phyloP scores from a whole-genome alignment of 805 yeast species.

The Barnettozyma vustinii region DNA sequence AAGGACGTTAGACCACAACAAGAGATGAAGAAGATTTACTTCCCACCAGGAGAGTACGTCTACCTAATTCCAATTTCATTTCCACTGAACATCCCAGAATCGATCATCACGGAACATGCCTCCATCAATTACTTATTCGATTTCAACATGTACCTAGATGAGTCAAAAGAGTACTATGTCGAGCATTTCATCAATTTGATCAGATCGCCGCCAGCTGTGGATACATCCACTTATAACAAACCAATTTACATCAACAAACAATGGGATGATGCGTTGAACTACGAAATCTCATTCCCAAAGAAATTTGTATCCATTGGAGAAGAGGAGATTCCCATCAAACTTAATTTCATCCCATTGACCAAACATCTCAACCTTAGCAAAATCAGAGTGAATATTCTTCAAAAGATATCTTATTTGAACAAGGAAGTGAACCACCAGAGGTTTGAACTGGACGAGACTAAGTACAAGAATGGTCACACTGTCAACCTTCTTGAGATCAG shows the following conservation, averaged over 20 bases:
- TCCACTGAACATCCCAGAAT: conserved; percentile 59
- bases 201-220: conserved; percentile 36
- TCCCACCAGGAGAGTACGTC: conserved; percentile 64
- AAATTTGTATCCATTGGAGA: conserved; percentile 64
- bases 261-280: conserved; percentile 68
- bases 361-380: conserved; percentile 60
- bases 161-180: conserved; percentile 18
- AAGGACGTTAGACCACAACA: conserved; percentile 1
- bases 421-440: conserved; percentile 36
- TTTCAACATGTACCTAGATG: conserved; percentile 3
- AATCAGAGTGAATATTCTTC: conserved; percentile 59
- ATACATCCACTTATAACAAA: conserved; percentile 45
- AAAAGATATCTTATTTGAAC: conserved; percentile 58
- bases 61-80: conserved; percentile 59
- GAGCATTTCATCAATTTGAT: conserved; percentile 31
- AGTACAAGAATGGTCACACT: conserved; percentile 39
- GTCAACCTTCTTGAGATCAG: conserved; percentile 60
- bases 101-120: conserved; percentile 48
- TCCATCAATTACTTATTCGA: conserved; percentile 29
- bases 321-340: conserved; percentile 46
- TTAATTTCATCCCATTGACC: conserved; percentile 61
- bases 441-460: conserved; percentile 43
- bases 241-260: conserved; percentile 71
- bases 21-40: conserved; percentile 6
- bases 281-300: conserved; percentile 65